Evolutionary conservation across 2,329 filamentous ascomycete genomes (phyloP), one percentile per base, ranked within the genome.

Genomic region (Dothistroma pini): DNA sequence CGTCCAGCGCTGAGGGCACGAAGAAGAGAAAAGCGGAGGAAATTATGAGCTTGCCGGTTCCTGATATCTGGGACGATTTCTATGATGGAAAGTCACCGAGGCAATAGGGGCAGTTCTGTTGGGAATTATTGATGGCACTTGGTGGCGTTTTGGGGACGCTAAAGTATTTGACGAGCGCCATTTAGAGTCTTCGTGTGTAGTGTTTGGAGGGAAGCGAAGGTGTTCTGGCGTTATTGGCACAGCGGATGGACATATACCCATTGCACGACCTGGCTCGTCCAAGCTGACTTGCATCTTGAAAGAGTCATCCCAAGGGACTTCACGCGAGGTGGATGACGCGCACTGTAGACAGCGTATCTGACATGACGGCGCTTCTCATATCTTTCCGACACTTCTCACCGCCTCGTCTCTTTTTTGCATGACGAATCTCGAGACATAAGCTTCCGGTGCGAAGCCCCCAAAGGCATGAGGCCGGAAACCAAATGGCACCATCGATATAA

Each of bases 401-500:
- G 54, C 59, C 51, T 53, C 50, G 14, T 50, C 51, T 14, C 59
- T 32, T 56, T 50, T 57, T 21, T 41, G 41, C 49, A 61, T 58
- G n/a, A 58, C 51, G 1, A 50, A 31, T 35, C 63, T 54, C 11
- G 60, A 55, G 31, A 57, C 49, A 12, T 63, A 57, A 6, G 58
- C 56, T 25, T 64, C 58, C 10, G 66, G 61, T 11, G 65, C 66
- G 32, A 69, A 51, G 11, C 47, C 58, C 53, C 80, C 77, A 58
- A 77, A 79, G 4, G 68, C 72, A 69, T 81, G 78, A 34, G 73
- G 1, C 78, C 76, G 0, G 76, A 75, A 69, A 77, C 78, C 5
- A 82, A 70, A 66, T 81, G 78, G 48, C 80, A 63, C 77, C 74
- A 54, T 78, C 76, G 34, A 83, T 76, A 60, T 79, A 82, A 6